Evolutionary conservation across 148 eudicot genomes (phyloP).

Genomic region (Linanthus parryae): DNA sequence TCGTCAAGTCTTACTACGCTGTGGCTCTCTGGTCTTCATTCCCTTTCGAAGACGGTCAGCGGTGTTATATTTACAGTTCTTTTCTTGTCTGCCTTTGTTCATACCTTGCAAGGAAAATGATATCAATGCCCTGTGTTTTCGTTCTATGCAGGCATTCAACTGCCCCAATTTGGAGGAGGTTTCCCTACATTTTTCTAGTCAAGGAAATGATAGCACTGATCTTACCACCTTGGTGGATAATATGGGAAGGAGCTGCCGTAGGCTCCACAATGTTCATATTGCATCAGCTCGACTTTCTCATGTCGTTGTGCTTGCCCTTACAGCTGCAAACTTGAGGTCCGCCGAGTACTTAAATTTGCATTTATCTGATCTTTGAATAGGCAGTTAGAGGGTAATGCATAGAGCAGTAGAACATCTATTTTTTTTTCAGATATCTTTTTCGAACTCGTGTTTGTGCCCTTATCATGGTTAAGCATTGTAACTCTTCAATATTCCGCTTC

Average conservation of each 20-base stretch:
- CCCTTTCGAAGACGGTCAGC: conserved; percentile 70
- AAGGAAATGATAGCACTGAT: conserved; percentile 67
- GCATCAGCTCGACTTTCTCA: conserved; percentile 66
- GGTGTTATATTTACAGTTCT: conserved; percentile 6
- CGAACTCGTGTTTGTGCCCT: no score
- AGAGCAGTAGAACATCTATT: no score
- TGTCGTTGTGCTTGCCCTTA: conserved; percentile 65
- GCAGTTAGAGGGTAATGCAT: no score
- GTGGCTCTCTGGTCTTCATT: conserved; percentile 85
- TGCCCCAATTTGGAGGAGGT: conserved; percentile 74
- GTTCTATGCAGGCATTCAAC: conserved; percentile 44
- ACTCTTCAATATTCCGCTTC: no score
- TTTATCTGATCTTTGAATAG: neutral
- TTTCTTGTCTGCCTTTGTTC: neutral
- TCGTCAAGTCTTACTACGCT: conserved; percentile 63
- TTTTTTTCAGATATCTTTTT: no score
- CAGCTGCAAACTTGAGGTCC: conserved; percentile 73
- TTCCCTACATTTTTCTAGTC: conserved; percentile 61
- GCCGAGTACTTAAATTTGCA: conserved; percentile 7
- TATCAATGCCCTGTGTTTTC: neutral
- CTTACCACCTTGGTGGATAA: conserved; percentile 50
- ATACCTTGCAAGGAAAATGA: no score
- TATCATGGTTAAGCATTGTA: no score
- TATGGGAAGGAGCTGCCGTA: conserved; percentile 70
- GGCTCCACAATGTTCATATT: conserved; percentile 68